Evolutionary conservation across 2,329 filamentous ascomycete species (phyloP).

Genomic region (Reticulascus tulasneorum): DNA sequence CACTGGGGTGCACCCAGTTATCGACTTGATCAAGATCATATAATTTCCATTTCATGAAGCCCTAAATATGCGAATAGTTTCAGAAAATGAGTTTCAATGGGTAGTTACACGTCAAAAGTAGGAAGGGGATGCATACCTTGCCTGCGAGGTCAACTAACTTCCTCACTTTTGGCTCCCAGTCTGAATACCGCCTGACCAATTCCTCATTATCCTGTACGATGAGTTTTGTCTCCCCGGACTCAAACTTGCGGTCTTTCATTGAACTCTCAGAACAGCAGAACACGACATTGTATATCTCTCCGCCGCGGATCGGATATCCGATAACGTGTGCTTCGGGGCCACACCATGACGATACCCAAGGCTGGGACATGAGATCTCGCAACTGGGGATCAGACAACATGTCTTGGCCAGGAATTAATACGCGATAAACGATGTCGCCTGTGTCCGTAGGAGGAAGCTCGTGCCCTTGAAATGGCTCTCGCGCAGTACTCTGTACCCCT

Average conservation of each 20-base stretch:
- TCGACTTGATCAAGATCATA: constrained; percentile 24
- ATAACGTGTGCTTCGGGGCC: constrained; percentile 23
- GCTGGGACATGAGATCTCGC: constrained; percentile 16
- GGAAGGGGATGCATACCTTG: not conserved
- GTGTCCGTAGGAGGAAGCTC: constrained; percentile 17
- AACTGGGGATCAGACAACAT: constrained; percentile 20
- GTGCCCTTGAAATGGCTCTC: not conserved
- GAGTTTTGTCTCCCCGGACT: not conserved
- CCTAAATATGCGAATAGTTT: not conserved
- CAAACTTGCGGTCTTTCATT: not conserved
- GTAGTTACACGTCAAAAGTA: too few relatives aligned
- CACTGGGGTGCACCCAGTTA: constrained; percentile 51
- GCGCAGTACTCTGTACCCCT: constrained; percentile 4
- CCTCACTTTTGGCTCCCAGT: constrained; percentile 2
- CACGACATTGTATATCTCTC: constrained; percentile 22
- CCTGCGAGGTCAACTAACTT: not conserved
- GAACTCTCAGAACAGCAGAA: not conserved
- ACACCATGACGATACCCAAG: constrained; percentile 21
- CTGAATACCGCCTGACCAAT: not conserved
- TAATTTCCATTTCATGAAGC: not conserved
- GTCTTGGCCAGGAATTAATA: constrained; percentile 19
- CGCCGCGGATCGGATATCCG: constrained; percentile 22
- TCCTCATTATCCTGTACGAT: not conserved
- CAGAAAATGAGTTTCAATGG: not conserved
- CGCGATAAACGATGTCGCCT: constrained; percentile 24